Percentiles rank a stretch among this genome's conserved stretches.
phyloP scores from a whole-genome alignment of 495 filamentous ascomycete genomes.

The Usnea hakonensis region DNA sequence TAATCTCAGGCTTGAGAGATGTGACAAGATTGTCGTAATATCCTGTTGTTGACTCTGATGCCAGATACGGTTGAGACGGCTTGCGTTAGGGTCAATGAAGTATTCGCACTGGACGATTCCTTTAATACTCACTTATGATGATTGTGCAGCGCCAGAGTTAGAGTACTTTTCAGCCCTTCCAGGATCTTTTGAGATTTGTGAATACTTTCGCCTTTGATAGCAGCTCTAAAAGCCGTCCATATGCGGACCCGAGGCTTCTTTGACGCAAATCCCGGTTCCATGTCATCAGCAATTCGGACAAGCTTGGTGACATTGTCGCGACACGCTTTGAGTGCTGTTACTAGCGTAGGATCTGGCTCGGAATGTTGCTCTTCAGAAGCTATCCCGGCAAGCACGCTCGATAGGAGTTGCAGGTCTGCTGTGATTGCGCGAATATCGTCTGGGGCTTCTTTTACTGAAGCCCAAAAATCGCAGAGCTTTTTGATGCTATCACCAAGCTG shows the following conservation, averaged over 20 bases:
- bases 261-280: constrained; percentile 20
- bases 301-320: constrained; percentile 19
- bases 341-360: constrained; percentile 16
- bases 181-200: constrained; percentile 15
- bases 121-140: background rate
- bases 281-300: constrained; percentile 20
- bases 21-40: background rate
- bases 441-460: constrained; percentile 31
- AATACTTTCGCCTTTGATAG: constrained; percentile 25
- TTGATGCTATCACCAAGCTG: constrained; percentile 27
- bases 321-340: constrained; percentile 10
- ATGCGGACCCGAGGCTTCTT: constrained; percentile 18
- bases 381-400: constrained; percentile 24
- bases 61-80: background rate
- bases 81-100: background rate
- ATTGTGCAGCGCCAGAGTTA: constrained; percentile 12
- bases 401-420: constrained; percentile 28
- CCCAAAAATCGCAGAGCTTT: constrained; percentile 31
- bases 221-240: constrained; percentile 23
- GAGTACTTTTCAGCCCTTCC: constrained; percentile 13
- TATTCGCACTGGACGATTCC: background rate
- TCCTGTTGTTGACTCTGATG: background rate
- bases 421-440: constrained; percentile 25
- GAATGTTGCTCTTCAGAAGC: constrained; percentile 13
- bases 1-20: background rate